phyloP scores from a whole-genome alignment of 2,329 filamentous ascomycete genomes.

The Diplodia intermedia region DNA sequence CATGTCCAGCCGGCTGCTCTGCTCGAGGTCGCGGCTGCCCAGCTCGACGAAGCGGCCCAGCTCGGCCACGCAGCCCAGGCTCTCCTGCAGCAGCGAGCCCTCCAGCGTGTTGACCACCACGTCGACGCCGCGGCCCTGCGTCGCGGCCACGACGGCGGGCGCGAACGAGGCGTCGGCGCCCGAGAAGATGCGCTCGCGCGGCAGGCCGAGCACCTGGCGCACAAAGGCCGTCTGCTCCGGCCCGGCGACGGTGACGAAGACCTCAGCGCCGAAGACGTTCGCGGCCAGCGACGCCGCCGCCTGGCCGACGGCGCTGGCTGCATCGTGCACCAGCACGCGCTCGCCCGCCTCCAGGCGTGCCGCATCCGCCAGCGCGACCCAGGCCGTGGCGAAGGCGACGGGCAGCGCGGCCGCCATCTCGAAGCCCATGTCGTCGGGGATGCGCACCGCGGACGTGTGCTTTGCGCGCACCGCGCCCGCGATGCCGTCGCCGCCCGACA shows the following conservation, averaged over 20 bases:
- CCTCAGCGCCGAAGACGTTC: constrained; percentile 38
- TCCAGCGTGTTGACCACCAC: constrained; percentile 44
- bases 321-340: constrained; percentile 44
- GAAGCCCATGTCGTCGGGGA: constrained; percentile 34
- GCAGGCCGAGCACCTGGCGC: constrained; percentile 37
- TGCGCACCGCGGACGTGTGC: background rate
- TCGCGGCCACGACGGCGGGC: constrained; percentile 37
- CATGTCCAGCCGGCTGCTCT: constrained; percentile 26
- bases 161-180: constrained; percentile 41
- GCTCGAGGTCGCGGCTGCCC: constrained; percentile 31
- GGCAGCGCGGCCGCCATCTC: constrained; percentile 38
- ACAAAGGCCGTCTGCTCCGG: constrained; percentile 39
- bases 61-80: constrained; percentile 40
- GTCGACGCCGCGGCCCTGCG: constrained; percentile 44
- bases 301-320: constrained; percentile 42
- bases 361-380: constrained; percentile 32
- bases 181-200: constrained; percentile 44
- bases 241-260: constrained; percentile 42
- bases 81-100: constrained; percentile 39
- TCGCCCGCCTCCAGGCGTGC: constrained; percentile 34
- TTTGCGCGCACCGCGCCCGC: background rate
- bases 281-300: constrained; percentile 39
- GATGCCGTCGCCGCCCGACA: background rate
- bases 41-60: constrained; percentile 43
- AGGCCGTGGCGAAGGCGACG: constrained; percentile 34